Evolutionary conservation across 129 eudicot genomes (phyloP).

Genomic region (Heracleum sosnowskyi): DNA sequence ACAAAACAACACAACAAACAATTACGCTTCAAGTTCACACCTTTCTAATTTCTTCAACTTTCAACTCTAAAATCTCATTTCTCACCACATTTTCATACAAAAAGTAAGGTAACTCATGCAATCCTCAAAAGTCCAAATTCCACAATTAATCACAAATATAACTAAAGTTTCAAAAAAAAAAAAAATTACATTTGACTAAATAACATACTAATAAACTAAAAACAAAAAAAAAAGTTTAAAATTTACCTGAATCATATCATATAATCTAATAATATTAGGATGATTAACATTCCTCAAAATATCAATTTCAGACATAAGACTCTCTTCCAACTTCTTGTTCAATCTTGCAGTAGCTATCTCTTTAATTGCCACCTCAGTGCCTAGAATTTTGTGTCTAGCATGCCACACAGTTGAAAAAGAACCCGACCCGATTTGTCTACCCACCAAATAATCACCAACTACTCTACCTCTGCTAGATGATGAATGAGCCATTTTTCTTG

Average conservation of each 20-base stretch:
- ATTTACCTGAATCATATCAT: slow-evolving; percentile 80
- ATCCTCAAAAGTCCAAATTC: neutral
- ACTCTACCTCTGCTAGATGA: slow-evolving; percentile 34
- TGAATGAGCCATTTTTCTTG: slow-evolving; percentile 45
- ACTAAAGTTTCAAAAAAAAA: neutral
- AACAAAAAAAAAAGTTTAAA: neutral
- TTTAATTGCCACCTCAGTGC: slow-evolving; percentile 92
- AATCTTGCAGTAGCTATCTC: slow-evolving; percentile 61
- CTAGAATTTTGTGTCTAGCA: slow-evolving; percentile 61
- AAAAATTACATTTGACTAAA: neutral
- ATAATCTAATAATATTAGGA: slow-evolving; percentile 76
- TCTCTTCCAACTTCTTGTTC: slow-evolving; percentile 66
- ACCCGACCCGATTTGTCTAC: slow-evolving; percentile 73
- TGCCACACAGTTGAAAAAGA: slow-evolving; percentile 93
- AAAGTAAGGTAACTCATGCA: neutral
- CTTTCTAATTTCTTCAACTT: slow-evolving; percentile 9
- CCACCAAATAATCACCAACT: slow-evolving; percentile 81
- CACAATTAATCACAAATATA: neutral
- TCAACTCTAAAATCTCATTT: neutral
- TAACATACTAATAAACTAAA: neutral
- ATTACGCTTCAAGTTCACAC: neutral
- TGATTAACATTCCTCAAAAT: slow-evolving; percentile 62
- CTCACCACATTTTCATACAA: neutral
- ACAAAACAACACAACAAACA: neutral
- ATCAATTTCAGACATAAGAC: slow-evolving; percentile 84